Conservation (phyloP, 176 grass and related monocot species). For the Rhipidocladum racemiflorum region DNA sequence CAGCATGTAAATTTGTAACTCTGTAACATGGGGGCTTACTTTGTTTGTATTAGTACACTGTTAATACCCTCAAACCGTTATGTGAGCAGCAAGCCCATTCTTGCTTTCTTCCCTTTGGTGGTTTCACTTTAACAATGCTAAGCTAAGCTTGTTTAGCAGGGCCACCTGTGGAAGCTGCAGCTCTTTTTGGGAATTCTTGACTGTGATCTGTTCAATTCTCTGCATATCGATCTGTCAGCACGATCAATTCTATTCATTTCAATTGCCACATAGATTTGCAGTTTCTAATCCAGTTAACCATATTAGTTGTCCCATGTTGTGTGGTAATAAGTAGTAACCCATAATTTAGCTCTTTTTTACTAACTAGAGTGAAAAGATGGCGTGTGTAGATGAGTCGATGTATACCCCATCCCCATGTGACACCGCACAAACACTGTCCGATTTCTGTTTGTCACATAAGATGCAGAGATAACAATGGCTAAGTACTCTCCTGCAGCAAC, state of each 20-base stretch:
- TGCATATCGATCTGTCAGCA: neutral
- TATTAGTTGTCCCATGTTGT: neutral
- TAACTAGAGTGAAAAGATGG: neutral
- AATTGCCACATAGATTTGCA: neutral
- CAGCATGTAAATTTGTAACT: conserved; percentile 8
- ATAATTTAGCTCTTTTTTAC: neutral
- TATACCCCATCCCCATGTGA: conserved; percentile 17
- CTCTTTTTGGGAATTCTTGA: neutral
- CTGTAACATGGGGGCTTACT: conserved; percentile 21
- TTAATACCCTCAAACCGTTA: conserved; percentile 8
- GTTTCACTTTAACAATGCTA: conserved; percentile 23
- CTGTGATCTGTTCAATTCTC: neutral
- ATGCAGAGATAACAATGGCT: conserved; percentile 13
- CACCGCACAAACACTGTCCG: conserved; percentile 18
- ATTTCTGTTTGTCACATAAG: conserved; percentile 24
- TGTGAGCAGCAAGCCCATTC: conserved; percentile 1
- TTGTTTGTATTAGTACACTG: conserved; percentile 17
- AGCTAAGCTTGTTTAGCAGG: neutral
- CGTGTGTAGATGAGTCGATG: neutral
- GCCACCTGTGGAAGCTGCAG: neutral
- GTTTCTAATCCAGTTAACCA: neutral
- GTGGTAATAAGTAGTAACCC: neutral
- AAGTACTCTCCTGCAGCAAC: conserved; percentile 13
- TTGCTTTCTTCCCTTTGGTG: neutral
- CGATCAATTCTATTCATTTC: neutral